Evolutionary conservation across 1,284 basidiomycete genomes (phyloP), one percentile per base, ranked within the genome.

Genomic region (Boletus mariae): DNA sequence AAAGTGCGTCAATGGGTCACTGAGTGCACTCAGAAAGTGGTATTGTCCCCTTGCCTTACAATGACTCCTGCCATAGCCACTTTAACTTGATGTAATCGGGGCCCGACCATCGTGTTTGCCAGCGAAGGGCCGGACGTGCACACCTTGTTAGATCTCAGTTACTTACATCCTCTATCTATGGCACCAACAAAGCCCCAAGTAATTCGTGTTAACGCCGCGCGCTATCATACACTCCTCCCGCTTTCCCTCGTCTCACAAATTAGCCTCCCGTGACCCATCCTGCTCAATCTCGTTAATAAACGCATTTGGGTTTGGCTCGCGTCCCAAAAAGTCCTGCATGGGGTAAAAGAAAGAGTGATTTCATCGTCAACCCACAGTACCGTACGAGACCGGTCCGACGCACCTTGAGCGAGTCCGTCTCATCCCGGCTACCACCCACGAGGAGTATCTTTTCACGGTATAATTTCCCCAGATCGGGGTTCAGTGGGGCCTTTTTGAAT

Each of bases 401-500:
- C 47, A 79, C 81, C 75, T 80, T 75, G 47, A 85, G 73, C 13
- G 77, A 82, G 15, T 78, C 77, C 59, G 77, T 71, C 53, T 85
- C 84, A 45, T 85, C 83, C 34, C 79, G 71, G 56, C 76, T 79
- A 3, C 80, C 82, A 15, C 84, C 84, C 2, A 79, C 76, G 29
- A 68, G 58, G 13, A 85, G 69, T 52, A 85, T 84, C 61, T 76
- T 75, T 43, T 79, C 68, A 1, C 82, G 72, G 64, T 85, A 85
- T 37, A 68, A 60, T 47, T 67, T 62, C 1, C 83, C 82, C 13
- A 80, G 80, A 23, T 69, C 71, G 2, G 85, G 83, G 62, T 86
- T 80, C 55, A 93, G 74, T 25, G 89, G 90, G 59, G 88, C 84
- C 42, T 75, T 72, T 66, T 63, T 85, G 75, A 92, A 92, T n/a